Conservation (phyloP, 1,139 yeast species). For the Nematodospora anomalae region DNA sequence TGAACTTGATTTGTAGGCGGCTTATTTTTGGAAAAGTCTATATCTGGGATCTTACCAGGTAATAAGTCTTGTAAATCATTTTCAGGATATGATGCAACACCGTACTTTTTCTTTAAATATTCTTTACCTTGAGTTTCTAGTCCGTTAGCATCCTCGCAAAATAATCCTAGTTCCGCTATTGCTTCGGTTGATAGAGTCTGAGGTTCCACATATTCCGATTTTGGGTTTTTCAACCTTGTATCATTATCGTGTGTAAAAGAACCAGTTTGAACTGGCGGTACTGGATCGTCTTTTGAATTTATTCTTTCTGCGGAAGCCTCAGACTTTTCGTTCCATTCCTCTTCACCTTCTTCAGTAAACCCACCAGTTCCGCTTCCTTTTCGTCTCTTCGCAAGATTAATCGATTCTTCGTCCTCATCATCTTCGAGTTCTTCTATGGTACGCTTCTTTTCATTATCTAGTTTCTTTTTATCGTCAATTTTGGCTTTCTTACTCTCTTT, state of each 20-base stretch:
- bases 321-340: conserved; percentile 12
- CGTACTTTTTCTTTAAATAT: conserved; percentile 72
- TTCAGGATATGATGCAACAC: conserved; percentile 87
- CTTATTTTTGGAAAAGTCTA: conserved; percentile 81
- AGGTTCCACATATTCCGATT: conserved; percentile 71
- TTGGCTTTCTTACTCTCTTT: conserved; percentile 9
- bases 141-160: conserved; percentile 58
- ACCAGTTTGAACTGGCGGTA: conserved; percentile 50
- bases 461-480: conserved; percentile 3
- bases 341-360: neutral
- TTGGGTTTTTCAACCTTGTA: conserved; percentile 68
- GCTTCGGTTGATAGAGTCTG: conserved; percentile 75
- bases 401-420: conserved; percentile 16
- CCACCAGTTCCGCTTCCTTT: conserved; percentile 8
- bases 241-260: conserved; percentile 52
- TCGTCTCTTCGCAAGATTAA: conserved; percentile 17
- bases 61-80: conserved; percentile 70
- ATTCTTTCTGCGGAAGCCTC: conserved; percentile 15
- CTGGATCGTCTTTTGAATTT: conserved; percentile 33
- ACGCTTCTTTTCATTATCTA: conserved; percentile 10
- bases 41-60: conserved; percentile 87
- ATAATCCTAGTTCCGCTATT: conserved; percentile 61
- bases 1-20: conserved; percentile 89
- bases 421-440: conserved; percentile 13
- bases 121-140: conserved; percentile 66